Evolutionary conservation across 2,329 filamentous ascomycete species (phyloP), one percentile per base, ranked within the genome.

Genomic region (Aschersonia sp.): DNA sequence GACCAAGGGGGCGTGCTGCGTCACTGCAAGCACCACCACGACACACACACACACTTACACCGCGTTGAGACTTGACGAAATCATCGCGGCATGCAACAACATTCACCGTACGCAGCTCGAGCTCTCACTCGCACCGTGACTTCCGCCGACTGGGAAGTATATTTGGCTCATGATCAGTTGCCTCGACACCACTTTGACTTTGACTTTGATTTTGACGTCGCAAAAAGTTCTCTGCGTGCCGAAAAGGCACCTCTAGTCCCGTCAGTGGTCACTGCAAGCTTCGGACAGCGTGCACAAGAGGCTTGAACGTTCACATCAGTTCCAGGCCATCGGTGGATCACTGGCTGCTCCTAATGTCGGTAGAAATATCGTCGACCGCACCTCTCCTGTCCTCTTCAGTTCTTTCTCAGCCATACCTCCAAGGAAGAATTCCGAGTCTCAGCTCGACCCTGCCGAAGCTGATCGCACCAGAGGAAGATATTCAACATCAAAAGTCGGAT

Each of bases 261-360:
- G 20, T 20, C 20, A 20, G 20, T 20, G 20, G 20, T 20, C 20
- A 20, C 20, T 20, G 20, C 20, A 20, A 20, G 20, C 20, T 20
- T 20, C 20, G 20, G 2, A 20, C 20, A 20, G 20, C 20, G 20
- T 20, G 20, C 20, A 20, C 20, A 20, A 20, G 20, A 20, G 20
- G 20, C 20, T 20, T 20, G 20, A 20, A 7, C 12, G 32, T 38
- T 38, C 32, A 38, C 32, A 2, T 38, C 32, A 38, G 32, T 7
- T 12, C 7, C 12, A 38, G 32, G 32, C 12, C 31, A n/a, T 43
- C 32, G 31, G 38, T 29, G 12, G 7, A 38, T 45, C 45, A 43
- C 6, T 44, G 45, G 10, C 28, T 43, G 42, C 46, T 47, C 51
- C 51, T 42, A 51, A 64, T 64, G 61, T 63, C 56, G 52, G 51